These are phyloP conservation scores for Coprinopsis cinerea DNA, from an alignment of 768 basidiomycete species.

Conservation along the genomic window DNA sequence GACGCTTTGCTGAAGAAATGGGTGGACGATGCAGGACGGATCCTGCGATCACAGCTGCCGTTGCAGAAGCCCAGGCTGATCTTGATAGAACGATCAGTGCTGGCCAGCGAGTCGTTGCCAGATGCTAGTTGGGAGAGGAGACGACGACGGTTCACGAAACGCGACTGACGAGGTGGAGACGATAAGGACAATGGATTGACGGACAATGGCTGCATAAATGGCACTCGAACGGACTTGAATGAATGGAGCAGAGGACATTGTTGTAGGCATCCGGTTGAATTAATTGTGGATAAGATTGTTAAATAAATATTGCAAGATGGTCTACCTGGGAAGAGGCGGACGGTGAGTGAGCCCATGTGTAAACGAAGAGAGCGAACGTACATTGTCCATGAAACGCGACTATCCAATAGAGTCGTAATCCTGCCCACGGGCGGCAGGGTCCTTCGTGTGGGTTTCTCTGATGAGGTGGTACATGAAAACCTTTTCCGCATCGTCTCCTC, in stretches of 20 bases:
- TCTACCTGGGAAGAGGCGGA: neutral
- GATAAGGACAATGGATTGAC: neutral
- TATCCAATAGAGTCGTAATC: conserved; percentile 5
- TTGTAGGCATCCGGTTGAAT: too few relatives aligned
- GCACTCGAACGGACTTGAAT: too few relatives aligned
- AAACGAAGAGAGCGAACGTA: neutral
- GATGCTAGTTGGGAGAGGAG: conserved; percentile 9
- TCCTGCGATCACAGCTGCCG: conserved; percentile 16
- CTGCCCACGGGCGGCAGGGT: neutral
- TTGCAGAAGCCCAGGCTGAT: conserved; percentile 14
- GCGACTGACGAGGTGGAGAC: neutral
- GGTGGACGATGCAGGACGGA: conserved; percentile 14
- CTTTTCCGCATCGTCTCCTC: neutral
- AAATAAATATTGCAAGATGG: too few relatives aligned
- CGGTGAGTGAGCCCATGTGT: neutral
- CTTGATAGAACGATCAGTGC: conserved; percentile 19
- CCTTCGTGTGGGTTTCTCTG: neutral
- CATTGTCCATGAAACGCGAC: neutral
- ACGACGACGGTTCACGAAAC: neutral
- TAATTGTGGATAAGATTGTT: too few relatives aligned
- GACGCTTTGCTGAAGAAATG: neutral
- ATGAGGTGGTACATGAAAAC: neutral
- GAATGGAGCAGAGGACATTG: too few relatives aligned
- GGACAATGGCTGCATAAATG: too few relatives aligned
- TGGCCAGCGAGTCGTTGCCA: conserved; percentile 17